Evolutionary conservation across 139 green algal genomes (phyloP), one percentile per base, ranked within the genome.

Genomic region (Diplosphaera chodatii): DNA sequence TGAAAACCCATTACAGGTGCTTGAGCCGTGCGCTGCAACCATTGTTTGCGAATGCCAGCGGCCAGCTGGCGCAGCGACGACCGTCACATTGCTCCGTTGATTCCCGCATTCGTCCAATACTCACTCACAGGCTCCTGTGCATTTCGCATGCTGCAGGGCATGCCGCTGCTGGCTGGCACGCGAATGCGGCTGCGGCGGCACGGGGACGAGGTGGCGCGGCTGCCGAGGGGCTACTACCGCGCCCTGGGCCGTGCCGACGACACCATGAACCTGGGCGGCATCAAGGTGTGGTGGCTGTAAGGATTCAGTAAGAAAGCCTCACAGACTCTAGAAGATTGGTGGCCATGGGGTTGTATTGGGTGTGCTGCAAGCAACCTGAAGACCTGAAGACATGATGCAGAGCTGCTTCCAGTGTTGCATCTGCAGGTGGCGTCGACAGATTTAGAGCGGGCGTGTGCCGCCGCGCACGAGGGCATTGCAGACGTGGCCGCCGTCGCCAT

Each of bases 201-300:
- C 68, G 94, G 94, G 1, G 94, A 98, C 67, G 90, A 92, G 79
- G 25, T 98, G 64, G 80, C 87, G 78, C 78, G 80, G 32, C 70
- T 93, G 65, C 69, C 82, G 1, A 77, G 83, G 0, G 89, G 90
- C 32, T 90, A 82, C 71, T 92, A 87, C 64, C 63, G 41, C 0
- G 90, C 92, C 0, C 85, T 86, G n/a, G 94, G 94, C 0, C 79
- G 93, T 10, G 83, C 78, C 28, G 94, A 98, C 73, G 92, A 98
- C 84, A 97, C 94, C 2, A 98, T 98, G 94, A 98, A 98, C 84
- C 84, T 98, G n/a, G 94, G 93, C 23, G 92, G 87, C 32, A 94
- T 95, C 79, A 96, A 94, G 82, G 86, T 78, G 22, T n/a, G n/a
- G n/a, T n/a, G n/a, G n/a, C n/a, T n/a, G n/a, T n/a, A n/a, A n/a